Evolutionary conservation across 2,329 filamentous ascomycete species (phyloP), one percentile per base, ranked within the genome.

Genomic region (Sphaceloma murrayae): DNA sequence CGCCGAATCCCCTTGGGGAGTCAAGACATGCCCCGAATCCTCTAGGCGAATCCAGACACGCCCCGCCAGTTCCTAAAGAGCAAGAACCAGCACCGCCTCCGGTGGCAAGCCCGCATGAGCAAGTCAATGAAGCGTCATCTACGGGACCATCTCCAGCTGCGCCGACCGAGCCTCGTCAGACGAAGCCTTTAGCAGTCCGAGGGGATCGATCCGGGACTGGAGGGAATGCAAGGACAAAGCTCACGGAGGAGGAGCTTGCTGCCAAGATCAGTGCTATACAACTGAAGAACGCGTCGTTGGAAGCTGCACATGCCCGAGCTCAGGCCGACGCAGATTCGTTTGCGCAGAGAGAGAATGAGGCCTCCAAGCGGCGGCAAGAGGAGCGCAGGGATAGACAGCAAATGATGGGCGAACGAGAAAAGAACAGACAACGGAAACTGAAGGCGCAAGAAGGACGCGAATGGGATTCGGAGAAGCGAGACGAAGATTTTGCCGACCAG

Each of bases 301-400:
- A 70, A 6, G 76, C 74, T 6, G 75, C 75, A 0, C 77, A 82
- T 55, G 74, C 73, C 1, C 70, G 77, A 18, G 77, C 77, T n/a
- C 75, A 82, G 62, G 77, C 76, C n/a, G 79, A 83, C 51, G 70
- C 74, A 44, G 77, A 76, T 2, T 73, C 71, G 0, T 82, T 80
- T 56, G 69, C 77, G 31, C 70, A 77, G 46, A 69, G 77, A n/a
- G 78, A 82, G 55, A 34, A 45, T 19, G 72, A 73, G 24, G 62
- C 75, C 7, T 72, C 75, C 0, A 69, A 70, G 16, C 56, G 58
- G 46, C 64, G 72, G 46, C 68, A 69, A 42, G 65, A 62, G 19
- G 70, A 78, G 52, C 58, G 67, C 19, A 58, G 63, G 46, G 71
- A 76, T 47, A 60, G 75, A 24, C 71, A 71, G 47, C 68, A 70